A percentile compares a stretch with the other conserved stretches of the same genome.
Conservation (phyloP, 1,139 yeast species). For the Hanseniaspora sp. region DNA sequence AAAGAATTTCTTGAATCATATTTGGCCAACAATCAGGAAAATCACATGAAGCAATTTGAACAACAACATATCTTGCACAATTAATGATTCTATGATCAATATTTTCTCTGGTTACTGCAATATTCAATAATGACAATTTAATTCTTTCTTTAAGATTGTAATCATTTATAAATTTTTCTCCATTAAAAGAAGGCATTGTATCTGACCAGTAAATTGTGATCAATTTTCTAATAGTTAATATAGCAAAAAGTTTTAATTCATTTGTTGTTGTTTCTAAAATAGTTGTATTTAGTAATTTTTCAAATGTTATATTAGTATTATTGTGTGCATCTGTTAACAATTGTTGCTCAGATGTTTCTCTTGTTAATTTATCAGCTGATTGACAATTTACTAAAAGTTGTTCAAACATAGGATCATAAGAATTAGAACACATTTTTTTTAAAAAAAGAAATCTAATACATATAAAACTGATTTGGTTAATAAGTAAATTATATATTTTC, state of each 20-base stretch:
- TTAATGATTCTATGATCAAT: constrained; percentile 52
- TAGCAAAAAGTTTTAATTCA: constrained; percentile 34
- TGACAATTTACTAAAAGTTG: constrained; percentile 10
- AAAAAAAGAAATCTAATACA: neutral
- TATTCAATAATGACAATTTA: constrained; percentile 41
- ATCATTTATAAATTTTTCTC: constrained; percentile 47
- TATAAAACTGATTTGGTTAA: neutral
- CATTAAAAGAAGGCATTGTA: constrained; percentile 65
- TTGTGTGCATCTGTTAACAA: neutral
- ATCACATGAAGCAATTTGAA: constrained; percentile 79
- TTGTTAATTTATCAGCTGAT: neutral
- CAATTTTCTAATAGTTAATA: constrained; percentile 56
- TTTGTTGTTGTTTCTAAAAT: neutral
- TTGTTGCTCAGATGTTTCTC: constrained; percentile 2
- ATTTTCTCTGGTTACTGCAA: constrained; percentile 38
- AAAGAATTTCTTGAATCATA: constrained; percentile 42
- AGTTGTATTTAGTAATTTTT: neutral
- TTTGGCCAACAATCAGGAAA: constrained; percentile 95
- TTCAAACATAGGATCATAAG: neutral
- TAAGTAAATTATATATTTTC: neutral
- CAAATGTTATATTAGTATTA: neutral
- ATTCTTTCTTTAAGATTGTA: constrained; percentile 39
- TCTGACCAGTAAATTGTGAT: constrained; percentile 77
- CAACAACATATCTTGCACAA: constrained; percentile 62
- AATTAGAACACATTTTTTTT: neutral